phyloP scores from a whole-genome alignment of 768 basidiomycete genomes.

The Agrocybe pediades region DNA sequence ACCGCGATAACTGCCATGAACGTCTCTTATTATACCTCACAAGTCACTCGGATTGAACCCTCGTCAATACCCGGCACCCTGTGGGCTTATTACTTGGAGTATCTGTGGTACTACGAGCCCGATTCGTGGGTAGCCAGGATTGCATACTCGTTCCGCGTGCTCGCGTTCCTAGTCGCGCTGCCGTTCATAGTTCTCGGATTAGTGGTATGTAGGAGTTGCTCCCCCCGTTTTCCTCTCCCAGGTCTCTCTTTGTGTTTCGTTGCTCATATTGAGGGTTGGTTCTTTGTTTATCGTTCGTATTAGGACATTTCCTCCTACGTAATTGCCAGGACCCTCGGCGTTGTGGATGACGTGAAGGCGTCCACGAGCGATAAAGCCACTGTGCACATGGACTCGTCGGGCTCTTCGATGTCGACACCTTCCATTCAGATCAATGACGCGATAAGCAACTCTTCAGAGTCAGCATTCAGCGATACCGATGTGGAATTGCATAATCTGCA shows the following conservation, averaged over 20 bases:
- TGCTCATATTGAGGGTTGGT: constrained; percentile 10
- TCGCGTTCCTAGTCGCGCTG: constrained; percentile 64
- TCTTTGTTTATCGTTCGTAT: constrained; percentile 1
- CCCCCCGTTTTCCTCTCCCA: neutral
- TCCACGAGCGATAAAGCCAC: constrained; percentile 64
- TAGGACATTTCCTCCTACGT: constrained; percentile 83
- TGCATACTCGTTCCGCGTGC: constrained; percentile 64
- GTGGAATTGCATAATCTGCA: constrained; percentile 5
- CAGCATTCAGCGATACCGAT: constrained; percentile 27
- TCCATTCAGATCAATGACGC: constrained; percentile 32
- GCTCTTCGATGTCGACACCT: constrained; percentile 22
- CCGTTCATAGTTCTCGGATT: constrained; percentile 58
- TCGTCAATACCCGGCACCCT: constrained; percentile 43
- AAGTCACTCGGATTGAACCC: constrained; percentile 27
- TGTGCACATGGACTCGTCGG: constrained; percentile 23
- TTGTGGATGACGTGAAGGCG: constrained; percentile 74
- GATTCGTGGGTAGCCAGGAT: constrained; percentile 68
- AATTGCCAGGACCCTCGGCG: constrained; percentile 80
- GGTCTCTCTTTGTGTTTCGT: constrained; percentile 6
- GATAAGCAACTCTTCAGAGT: constrained; percentile 24
- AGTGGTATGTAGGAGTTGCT: constrained; percentile 48
- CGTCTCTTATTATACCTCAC: constrained; percentile 30
- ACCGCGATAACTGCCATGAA: constrained; percentile 28
- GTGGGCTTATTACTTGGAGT: constrained; percentile 62
- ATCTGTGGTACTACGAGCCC: constrained; percentile 65